Conservation (phyloP, 75 land plant species). For the Pinus tabuliformis region DNA sequence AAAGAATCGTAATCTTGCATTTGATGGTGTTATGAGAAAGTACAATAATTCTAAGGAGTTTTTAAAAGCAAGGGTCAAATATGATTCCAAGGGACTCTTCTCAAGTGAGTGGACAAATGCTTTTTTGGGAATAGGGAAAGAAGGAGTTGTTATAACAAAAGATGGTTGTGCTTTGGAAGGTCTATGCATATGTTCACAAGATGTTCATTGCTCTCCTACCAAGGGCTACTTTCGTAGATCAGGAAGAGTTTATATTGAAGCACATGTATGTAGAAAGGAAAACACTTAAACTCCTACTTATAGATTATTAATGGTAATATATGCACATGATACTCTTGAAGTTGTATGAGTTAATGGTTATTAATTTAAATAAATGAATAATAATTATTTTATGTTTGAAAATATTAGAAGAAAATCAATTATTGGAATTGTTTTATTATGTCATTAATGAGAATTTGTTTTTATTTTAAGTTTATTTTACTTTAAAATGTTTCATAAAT, state of each 20-base stretch:
- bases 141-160: constrained; percentile 11
- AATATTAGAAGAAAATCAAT: no score
- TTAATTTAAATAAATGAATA: no score
- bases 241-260: constrained; percentile 50
- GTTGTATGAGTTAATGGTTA: no score
- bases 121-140: constrained; percentile 40
- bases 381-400: no score
- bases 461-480: no score
- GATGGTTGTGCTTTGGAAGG: constrained; percentile 83
- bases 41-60: constrained; percentile 43
- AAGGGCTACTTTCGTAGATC: constrained; percentile 56
- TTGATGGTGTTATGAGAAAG: constrained; percentile 37
- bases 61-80: constrained; percentile 32
- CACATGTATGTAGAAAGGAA: constrained; percentile 63
- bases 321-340: no score
- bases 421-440: no score
- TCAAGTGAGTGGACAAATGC: constrained; percentile 77
- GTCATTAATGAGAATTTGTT: no score
- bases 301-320: no score
- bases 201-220: constrained; percentile 67
- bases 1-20: constrained; percentile 74
- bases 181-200: constrained; percentile 62
- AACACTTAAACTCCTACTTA: no score
- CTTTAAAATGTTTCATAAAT: no score
- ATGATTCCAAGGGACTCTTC: constrained; percentile 71